A percentile compares a stretch with the other conserved stretches of the same genome.
phyloP scores from a whole-genome alignment of 805 yeast species.

The Zygosaccharomyces pseudorouxii region DNA sequence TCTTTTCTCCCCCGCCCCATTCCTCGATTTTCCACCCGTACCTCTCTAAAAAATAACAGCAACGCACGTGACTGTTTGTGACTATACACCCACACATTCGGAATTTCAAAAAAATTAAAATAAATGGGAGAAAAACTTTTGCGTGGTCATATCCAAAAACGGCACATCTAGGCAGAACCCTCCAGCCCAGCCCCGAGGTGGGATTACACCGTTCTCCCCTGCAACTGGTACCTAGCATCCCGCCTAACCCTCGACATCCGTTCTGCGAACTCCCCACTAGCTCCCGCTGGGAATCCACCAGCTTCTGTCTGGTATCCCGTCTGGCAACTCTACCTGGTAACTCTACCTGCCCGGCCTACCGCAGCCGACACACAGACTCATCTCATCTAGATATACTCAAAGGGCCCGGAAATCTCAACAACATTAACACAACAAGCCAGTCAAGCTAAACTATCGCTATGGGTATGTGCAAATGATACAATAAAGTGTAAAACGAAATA shows the following conservation, averaged over 20 bases:
- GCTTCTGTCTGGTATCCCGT: too few species aligned
- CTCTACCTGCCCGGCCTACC: conserved; percentile 4
- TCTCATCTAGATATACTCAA: conserved; percentile 5
- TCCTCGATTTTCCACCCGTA: background rate
- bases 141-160: background rate
- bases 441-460: background rate
- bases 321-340: background rate
- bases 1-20: too few species aligned
- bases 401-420: background rate
- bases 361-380: conserved; percentile 6
- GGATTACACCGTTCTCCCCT: background rate
- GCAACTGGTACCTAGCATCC: background rate
- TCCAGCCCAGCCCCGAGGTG: background rate
- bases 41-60: background rate
- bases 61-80: background rate
- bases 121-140: background rate
- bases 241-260: background rate
- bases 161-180: background rate
- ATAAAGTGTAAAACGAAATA: background rate
- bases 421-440: background rate
- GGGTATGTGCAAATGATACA: conserved; percentile 3
- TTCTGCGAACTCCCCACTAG: background rate
- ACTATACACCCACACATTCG: background rate
- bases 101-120: background rate
- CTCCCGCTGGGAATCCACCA: background rate